Evolutionary conservation across 1,284 basidiomycete species (phyloP), one percentile per base, ranked within the genome.

Genomic region (Fomitopsis betulina): DNA sequence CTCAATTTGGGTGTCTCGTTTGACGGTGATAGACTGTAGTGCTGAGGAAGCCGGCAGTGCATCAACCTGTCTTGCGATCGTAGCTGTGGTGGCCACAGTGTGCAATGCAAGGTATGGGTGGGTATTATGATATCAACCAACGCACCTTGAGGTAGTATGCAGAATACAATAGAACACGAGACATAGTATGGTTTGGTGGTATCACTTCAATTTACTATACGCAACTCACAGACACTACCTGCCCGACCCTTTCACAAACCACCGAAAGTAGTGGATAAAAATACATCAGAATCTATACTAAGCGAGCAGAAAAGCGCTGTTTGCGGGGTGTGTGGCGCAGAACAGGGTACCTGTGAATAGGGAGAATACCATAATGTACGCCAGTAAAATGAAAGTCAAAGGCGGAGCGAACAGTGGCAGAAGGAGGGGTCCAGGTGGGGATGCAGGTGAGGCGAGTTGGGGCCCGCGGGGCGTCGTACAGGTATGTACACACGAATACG

Each of bases 261-360:
- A 60, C 58, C 62, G 53, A 61, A 57, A 58, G 55, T 55, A 60
- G 62, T 62, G 72, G 70, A 71, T 80, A 82, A 76, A 80, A 81
- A 81, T 82, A 83, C 81, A 83, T 72, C 59, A 63, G 74, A 65
- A 72, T 81, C 78, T 82, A 80, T 61, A 76, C 73, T 65, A 64
- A 66, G 54, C 13, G 47, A 53, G 42, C 54, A 58, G 63, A 57
- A 57, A 67, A 54, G 40, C 32, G 58, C 54, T 47, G 45, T 27
- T 27, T 30, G 23, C 25, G 45, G 25, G 13, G 45, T 25, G 15
- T 42, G 17, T 42, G 39, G 39, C 21, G 13, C 19, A 47, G 8
- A 37, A 2, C 45, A 47, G 49, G 4, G 33, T 37, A 51, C 49
- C 32, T 51, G 53, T 23, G 56, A 67, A 64, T 65, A 65, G 59